Percentiles rank a stretch among this genome's conserved stretches.
Conservation (phyloP, 768 basidiomycete species). For the Galerina sulciceps region DNA sequence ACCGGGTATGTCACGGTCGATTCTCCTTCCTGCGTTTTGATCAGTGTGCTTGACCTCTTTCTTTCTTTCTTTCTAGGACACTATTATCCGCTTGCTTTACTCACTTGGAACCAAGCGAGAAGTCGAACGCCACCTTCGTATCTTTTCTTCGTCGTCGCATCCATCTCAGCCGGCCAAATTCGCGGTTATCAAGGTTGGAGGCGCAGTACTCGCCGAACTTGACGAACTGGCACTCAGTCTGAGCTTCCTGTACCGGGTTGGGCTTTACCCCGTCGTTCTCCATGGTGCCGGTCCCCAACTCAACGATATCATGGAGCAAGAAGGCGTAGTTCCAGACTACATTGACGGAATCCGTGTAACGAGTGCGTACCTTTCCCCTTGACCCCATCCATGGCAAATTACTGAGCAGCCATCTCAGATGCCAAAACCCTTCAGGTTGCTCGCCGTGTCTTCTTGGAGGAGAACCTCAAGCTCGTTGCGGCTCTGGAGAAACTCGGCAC, state of each 20-base stretch:
- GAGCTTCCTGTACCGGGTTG: conserved; percentile 95
- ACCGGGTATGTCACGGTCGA: conserved; percentile 65
- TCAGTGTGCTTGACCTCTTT: background rate
- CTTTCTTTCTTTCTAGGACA: conserved; percentile 63
- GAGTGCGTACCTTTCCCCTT: conserved; percentile 53
- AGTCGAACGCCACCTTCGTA: conserved; percentile 97
- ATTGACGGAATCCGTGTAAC: conserved; percentile 98
- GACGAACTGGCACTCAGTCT: conserved; percentile 94
- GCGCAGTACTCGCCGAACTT: conserved; percentile 89
- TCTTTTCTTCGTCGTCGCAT: conserved; percentile 94
- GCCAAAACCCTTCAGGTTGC: conserved; percentile 94
- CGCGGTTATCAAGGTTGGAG: conserved; percentile 98
- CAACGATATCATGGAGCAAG: conserved; percentile 91
- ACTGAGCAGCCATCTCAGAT: conserved; percentile 51
- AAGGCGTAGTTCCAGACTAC: conserved; percentile 95
- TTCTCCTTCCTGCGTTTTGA: background rate
- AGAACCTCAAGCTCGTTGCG: conserved; percentile 93
- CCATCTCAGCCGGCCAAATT: conserved; percentile 92
- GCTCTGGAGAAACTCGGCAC: conserved; percentile 95
- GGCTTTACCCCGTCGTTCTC: conserved; percentile 96
- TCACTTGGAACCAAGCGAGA: conserved; percentile 97
- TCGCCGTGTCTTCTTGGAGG: conserved; percentile 94
- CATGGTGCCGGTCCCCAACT: conserved; percentile 97
- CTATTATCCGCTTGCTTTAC: conserved; percentile 94
- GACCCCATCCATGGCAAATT: background rate